A percentile compares a stretch with the other conserved stretches of the same genome.
phyloP scores from a whole-genome alignment of 805 yeast genomes.

The Saccharomyces paradoxus region DNA sequence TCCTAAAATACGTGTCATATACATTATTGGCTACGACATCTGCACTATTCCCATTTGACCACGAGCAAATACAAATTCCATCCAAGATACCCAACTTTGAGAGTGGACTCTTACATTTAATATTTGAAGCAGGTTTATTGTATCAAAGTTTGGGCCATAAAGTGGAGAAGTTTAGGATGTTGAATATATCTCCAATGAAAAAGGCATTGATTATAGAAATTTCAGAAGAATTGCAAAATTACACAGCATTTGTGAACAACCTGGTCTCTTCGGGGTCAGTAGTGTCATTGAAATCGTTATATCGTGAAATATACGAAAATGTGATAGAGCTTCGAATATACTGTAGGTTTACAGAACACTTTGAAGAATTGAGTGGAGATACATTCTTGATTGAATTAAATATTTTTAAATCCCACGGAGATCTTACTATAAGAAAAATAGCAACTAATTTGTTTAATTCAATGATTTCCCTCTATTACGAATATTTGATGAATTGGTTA shows the following conservation, averaged over 20 bases:
- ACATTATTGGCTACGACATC: slow-evolving; percentile 59
- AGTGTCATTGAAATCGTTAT: slow-evolving; percentile 24
- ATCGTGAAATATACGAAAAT: slow-evolving; percentile 39
- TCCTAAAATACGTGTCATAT: slow-evolving; percentile 42
- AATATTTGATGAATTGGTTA: slow-evolving; percentile 59
- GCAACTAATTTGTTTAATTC: slow-evolving; percentile 39
- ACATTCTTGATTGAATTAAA: slow-evolving; percentile 48
- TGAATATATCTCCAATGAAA: slow-evolving; percentile 43
- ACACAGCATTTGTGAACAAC: slow-evolving; percentile 37
- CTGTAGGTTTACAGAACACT: slow-evolving; percentile 34
- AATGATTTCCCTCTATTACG: slow-evolving; percentile 51
- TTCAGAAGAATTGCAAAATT: slow-evolving; percentile 35
- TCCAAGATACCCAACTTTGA: slow-evolving; percentile 45
- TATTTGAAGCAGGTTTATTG: slow-evolving; percentile 67
- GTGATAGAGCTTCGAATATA: slow-evolving; percentile 52
- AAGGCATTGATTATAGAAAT: slow-evolving; percentile 52
- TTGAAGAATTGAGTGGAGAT: slow-evolving; percentile 34
- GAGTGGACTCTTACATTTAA: slow-evolving; percentile 44
- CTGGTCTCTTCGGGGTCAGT: slow-evolving; percentile 34
- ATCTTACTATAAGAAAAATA: slow-evolving; percentile 38
- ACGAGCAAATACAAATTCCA: slow-evolving; percentile 39
- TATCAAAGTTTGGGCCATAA: slow-evolving; percentile 39
- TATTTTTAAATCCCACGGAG: slow-evolving; percentile 55
- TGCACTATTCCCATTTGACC: slow-evolving; percentile 40
- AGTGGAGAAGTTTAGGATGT: slow-evolving; percentile 26